Percentiles rank a stretch among this genome's conserved stretches.
Conservation (phyloP, 164 flowering plant species). For the Vitis labrusca region DNA sequence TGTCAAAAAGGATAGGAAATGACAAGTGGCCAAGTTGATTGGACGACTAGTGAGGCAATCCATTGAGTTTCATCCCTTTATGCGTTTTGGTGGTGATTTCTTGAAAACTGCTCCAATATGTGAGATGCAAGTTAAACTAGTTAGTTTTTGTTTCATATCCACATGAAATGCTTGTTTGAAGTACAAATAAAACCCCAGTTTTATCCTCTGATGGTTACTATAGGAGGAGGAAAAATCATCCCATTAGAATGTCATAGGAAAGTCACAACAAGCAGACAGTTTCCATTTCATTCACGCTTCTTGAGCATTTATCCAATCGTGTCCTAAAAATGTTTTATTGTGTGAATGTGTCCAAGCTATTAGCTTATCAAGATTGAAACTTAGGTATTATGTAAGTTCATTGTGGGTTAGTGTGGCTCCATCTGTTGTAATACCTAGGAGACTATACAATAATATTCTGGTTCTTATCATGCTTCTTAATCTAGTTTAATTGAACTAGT, state of each 20-base stretch:
- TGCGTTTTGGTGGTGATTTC: constrained; percentile 64
- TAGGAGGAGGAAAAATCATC: constrained; percentile 77
- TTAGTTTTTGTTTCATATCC: constrained; percentile 64
- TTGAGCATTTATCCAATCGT: constrained; percentile 16
- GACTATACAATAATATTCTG: constrained; percentile 50
- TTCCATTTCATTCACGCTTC: constrained; percentile 28
- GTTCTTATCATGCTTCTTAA: constrained; percentile 12
- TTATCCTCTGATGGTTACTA: constrained; percentile 51
- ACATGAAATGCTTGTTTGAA: constrained; percentile 22
- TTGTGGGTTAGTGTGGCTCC: constrained; percentile 63
- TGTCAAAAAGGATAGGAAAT: constrained; percentile 42
- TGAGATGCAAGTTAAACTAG: constrained; percentile 77
- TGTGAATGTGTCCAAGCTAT: constrained; percentile 66
- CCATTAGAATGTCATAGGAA: constrained; percentile 54
- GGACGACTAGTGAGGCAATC: constrained; percentile 62
- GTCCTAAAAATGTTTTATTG: constrained; percentile 35
- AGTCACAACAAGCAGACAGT: constrained; percentile 23
- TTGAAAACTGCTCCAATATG: constrained; percentile 78
- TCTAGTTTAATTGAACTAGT: no score
- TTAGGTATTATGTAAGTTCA: constrained; percentile 66
- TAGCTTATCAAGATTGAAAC: constrained; percentile 64
- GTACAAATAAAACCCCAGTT: constrained; percentile 32
- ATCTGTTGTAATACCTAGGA: constrained; percentile 62
- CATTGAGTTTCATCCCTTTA: constrained; percentile 82
- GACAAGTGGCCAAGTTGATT: constrained; percentile 50